Evolutionary conservation across 495 filamentous ascomycete genomes (phyloP), one percentile per base, ranked within the genome.

Genomic region (Penicillium lividum): DNA sequence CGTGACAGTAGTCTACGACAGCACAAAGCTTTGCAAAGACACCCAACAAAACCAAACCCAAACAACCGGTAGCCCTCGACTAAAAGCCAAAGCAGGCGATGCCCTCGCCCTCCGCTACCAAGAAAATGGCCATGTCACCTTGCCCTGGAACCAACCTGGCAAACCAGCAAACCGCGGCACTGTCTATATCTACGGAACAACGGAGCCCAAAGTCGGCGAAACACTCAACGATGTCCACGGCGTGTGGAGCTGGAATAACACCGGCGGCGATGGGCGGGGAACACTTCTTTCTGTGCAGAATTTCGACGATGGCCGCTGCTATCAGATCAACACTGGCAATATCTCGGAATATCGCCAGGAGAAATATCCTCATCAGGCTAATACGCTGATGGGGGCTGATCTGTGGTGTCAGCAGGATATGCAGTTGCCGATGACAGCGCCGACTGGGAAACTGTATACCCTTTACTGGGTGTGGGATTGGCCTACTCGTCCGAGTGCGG

Each of bases 381-480:
- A 76, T 46, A 44, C 68, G 13, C 47, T 74, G 22, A 83, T 77
- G 71, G 81, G 81, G 11, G 68, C 71, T 4, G 73, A 86, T 52
- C 74, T 92, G 8, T 84, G 79, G 79, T 97, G 92, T 69, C 92
- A 97, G 72, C 83, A 85, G 31, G 87, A 94, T 63, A 71, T 95
- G 42, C 72, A 81, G 43, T 71, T 97, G 38, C 92, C 92, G 4
- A 58, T 66, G 3, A 80, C 86, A 59, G 66, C 78, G 27, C 62
- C 74, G 4, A 62, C 68, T 13, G 84, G 87, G 18, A 81, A 79
- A 30, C 68, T 77, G 3, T 87, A 88, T 59, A 91, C 91, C 0
- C 69, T 94, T 42, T 93, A 96, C 73, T 97, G 92, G 92, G 85
- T 96, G 5, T 96, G 92, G 92, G 86, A 95, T 61, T 97, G 91